Percentiles rank a stretch among this genome's conserved stretches.
These are phyloP conservation scores for Sarcodon sp. DNA, from an alignment of 768 basidiomycete species.

Conservation along the genomic window DNA sequence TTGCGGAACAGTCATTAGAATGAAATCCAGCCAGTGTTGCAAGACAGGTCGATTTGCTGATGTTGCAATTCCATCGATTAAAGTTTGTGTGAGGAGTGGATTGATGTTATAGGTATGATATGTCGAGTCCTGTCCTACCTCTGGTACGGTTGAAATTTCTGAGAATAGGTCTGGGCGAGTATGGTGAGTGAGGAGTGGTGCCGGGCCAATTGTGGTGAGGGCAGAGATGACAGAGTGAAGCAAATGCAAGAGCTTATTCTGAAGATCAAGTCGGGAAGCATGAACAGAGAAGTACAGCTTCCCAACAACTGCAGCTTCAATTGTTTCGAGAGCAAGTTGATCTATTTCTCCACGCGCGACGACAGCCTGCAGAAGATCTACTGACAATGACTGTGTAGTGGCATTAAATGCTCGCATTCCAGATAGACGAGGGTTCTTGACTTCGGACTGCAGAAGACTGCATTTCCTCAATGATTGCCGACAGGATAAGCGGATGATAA, in stretches of 20 bases:
- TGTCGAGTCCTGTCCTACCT: slow-evolving; percentile 19
- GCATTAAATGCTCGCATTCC: slow-evolving; percentile 52
- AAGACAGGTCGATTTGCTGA: slow-evolving; percentile 65
- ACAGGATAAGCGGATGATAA: neutral
- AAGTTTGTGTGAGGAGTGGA: slow-evolving; percentile 61
- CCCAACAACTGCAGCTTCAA: slow-evolving; percentile 60
- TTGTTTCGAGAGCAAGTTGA: slow-evolving; percentile 35
- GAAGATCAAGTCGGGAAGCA: slow-evolving; percentile 59
- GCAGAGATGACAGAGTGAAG: slow-evolving; percentile 77
- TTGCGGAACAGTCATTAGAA: slow-evolving; percentile 82
- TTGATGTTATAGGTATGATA: slow-evolving; percentile 38
- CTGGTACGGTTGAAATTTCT: slow-evolving; percentile 7
- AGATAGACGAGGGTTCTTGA: slow-evolving; percentile 28
- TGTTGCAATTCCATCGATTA: slow-evolving; percentile 68
- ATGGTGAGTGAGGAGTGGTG: slow-evolving; percentile 1
- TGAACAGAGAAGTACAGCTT: slow-evolving; percentile 73
- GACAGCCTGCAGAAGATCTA: slow-evolving; percentile 77
- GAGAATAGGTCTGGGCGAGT: slow-evolving; percentile 3
- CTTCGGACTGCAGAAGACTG: slow-evolving; percentile 75
- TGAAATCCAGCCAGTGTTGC: slow-evolving; percentile 96
- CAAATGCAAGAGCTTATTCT: slow-evolving; percentile 87
- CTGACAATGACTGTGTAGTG: slow-evolving; percentile 55
- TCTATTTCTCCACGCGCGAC: slow-evolving; percentile 77
- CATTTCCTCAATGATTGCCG: neutral
- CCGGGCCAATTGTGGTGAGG: slow-evolving; percentile 27